Evolutionary conservation across 202 grass and related monocot genomes (phyloP).

Genomic region (Carex sylvatica): DNA sequence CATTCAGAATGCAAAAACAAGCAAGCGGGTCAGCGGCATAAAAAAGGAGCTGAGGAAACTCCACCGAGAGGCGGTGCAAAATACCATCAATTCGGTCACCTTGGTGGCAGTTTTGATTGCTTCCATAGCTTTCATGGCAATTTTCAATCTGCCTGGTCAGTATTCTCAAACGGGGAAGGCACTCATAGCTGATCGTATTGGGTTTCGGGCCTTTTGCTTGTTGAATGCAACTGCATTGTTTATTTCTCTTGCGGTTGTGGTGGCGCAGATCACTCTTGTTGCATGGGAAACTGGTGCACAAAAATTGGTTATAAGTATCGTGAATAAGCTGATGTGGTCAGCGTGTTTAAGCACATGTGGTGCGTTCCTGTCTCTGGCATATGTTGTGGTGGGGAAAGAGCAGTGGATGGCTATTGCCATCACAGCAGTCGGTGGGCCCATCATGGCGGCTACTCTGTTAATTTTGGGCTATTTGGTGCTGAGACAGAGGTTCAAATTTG

Average conservation of each 20-base stretch:
- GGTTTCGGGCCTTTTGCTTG: slow-evolving; percentile 77
- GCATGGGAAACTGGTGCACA: slow-evolving; percentile 96
- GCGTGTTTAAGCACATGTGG: slow-evolving; percentile 90
- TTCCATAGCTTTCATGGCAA: slow-evolving; percentile 88
- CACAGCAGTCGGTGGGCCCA: slow-evolving; percentile 79
- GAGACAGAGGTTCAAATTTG: slow-evolving; percentile 67
- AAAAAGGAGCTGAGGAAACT: slow-evolving; percentile 90
- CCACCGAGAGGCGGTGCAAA: slow-evolving; percentile 91
- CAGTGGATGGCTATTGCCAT: slow-evolving; percentile 83
- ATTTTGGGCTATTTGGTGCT: slow-evolving; percentile 79
- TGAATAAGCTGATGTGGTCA: slow-evolving; percentile 97
- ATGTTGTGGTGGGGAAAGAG: slow-evolving; percentile 77
- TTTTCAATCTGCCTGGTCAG: slow-evolving; percentile 95
- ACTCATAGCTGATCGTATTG: slow-evolving; percentile 44
- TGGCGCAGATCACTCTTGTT: slow-evolving; percentile 94
- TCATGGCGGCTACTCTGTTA: slow-evolving; percentile 82
- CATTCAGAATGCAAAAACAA: slow-evolving; percentile 86
- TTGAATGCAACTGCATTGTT: slow-evolving; percentile 87
- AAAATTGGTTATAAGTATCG: slow-evolving; percentile 81
- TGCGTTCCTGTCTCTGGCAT: slow-evolving; percentile 85
- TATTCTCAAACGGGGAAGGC: slow-evolving; percentile 45
- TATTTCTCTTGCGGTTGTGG: slow-evolving; percentile 95
- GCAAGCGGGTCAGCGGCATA: slow-evolving; percentile 82
- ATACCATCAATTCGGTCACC: slow-evolving; percentile 97
- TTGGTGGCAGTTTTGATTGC: slow-evolving; percentile 86